A percentile compares a stretch with the other conserved stretches of the same genome.
These are phyloP conservation scores for Fusarium equiseti DNA, from an alignment of 2,329 filamentous ascomycete genomes.

Conservation along the genomic window DNA sequence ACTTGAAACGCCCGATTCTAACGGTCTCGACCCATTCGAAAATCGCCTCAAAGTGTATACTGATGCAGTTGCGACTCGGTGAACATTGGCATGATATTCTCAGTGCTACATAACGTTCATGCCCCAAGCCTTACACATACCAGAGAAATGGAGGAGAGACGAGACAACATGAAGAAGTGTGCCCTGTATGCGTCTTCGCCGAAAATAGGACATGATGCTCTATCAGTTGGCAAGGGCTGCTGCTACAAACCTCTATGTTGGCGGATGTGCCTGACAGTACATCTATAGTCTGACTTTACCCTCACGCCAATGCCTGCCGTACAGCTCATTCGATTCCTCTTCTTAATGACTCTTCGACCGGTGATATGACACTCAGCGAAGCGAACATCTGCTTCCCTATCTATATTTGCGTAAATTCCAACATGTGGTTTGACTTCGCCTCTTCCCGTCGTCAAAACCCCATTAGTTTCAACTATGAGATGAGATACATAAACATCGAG, in stretches of 20 bases:
- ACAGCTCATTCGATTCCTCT: too few species aligned
- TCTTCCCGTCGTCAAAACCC: too few species aligned
- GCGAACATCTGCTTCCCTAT: too few species aligned
- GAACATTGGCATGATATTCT: not conserved
- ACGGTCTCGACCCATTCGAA: fast-evolving
- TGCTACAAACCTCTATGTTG: not conserved
- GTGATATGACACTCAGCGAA: not conserved
- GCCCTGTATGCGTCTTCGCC: too few species aligned
- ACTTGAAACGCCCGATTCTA: not conserved
- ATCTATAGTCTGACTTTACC: not conserved
- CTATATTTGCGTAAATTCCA: too few species aligned
- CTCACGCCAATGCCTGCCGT: not conserved
- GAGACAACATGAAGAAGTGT: too few species aligned
- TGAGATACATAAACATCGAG: too few species aligned
- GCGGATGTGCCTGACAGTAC: too few species aligned
- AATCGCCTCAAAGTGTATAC: not conserved
- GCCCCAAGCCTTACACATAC: not conserved
- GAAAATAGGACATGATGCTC: not conserved
- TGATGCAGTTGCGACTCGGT: not conserved
- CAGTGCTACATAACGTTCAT: not conserved
- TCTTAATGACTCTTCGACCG: not conserved
- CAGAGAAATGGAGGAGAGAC: not conserved
- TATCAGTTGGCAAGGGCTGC: not conserved
- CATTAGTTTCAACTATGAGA: too few species aligned
- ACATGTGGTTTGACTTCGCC: too few species aligned